Conservation (phyloP, 2,329 filamentous ascomycete genomes). For the Acrodontium crateriforme region DNA sequence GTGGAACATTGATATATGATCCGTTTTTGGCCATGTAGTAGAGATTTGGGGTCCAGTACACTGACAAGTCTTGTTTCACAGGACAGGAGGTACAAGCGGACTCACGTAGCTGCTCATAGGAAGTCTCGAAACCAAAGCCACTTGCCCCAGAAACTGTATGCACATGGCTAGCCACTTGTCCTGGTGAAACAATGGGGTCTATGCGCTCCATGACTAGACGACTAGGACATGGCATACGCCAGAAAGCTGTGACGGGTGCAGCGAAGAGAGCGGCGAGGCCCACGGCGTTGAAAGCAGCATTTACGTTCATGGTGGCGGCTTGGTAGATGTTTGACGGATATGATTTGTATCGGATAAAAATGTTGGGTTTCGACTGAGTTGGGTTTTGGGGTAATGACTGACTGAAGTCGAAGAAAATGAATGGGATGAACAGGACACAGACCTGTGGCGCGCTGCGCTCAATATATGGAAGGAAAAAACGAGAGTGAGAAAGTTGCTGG, state of each 20-base stretch:
- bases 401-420: constrained; percentile 3
- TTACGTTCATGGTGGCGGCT: constrained; percentile 3
- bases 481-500: no score
- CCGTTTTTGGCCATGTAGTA: constrained; percentile 53
- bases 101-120: constrained; percentile 42
- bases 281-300: constrained; percentile 6
- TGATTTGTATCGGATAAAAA: background rate
- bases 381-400: constrained; percentile 2
- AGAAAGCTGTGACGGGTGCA: constrained; percentile 45
- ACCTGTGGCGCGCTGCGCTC: constrained; percentile 6
- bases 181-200: constrained; percentile 57
- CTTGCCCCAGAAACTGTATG: constrained; percentile 60
- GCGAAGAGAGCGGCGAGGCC: constrained; percentile 20
- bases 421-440: constrained; percentile 4
- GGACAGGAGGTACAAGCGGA: constrained; percentile 58
- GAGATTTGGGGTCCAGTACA: constrained; percentile 64
- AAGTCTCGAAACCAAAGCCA: constrained; percentile 49
- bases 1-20: constrained; percentile 47
- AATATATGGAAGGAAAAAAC: no score
- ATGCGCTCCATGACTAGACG: constrained; percentile 46
- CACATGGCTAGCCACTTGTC: constrained; percentile 45
- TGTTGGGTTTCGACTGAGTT: background rate
- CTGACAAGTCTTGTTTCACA: constrained; percentile 49
- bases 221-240: constrained; percentile 54
- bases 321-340: constrained; percentile 1